A percentile compares a stretch with the other conserved stretches of the same genome.
Conservation (phyloP, 768 basidiomycete genomes). For the Daedaleopsis sinensis region DNA sequence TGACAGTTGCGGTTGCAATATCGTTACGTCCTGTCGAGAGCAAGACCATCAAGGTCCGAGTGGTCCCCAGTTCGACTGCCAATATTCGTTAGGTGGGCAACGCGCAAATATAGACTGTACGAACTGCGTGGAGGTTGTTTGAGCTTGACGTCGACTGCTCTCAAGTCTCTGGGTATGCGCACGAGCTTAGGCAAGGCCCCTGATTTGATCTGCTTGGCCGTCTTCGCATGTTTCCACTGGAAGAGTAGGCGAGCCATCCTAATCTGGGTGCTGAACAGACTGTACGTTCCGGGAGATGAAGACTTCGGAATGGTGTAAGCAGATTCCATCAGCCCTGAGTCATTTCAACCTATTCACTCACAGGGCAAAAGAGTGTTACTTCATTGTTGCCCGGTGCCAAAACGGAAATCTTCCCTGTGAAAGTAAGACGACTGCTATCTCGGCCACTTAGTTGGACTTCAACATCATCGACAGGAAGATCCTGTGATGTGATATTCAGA, state of each 20-base stretch:
- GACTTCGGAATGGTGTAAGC: slow-evolving; percentile 47
- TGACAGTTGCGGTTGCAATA: slow-evolving; percentile 54
- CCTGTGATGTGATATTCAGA: slow-evolving; percentile 41
- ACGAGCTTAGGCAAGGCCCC: slow-evolving; percentile 49
- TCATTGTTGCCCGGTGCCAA: slow-evolving; percentile 62
- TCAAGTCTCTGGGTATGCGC: slow-evolving; percentile 61
- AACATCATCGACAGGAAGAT: slow-evolving; percentile 63
- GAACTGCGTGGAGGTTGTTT: slow-evolving; percentile 50
- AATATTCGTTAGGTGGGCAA: background rate
- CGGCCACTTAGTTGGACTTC: slow-evolving; percentile 61
- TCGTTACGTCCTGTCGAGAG: slow-evolving; percentile 74
- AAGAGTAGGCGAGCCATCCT: slow-evolving; percentile 65
- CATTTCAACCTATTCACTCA: slow-evolving; percentile 40
- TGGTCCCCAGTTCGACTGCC: slow-evolving; percentile 67
- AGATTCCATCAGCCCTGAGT: background rate
- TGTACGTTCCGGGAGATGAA: slow-evolving; percentile 67
- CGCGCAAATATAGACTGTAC: slow-evolving; percentile 19
- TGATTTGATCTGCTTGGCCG: slow-evolving; percentile 16
- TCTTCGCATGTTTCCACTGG: slow-evolving; percentile 54
- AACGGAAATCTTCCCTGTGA: slow-evolving; percentile 42
- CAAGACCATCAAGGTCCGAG: slow-evolving; percentile 54
- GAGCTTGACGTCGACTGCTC: slow-evolving; percentile 65
- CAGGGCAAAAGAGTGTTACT: slow-evolving; percentile 70
- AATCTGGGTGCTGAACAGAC: slow-evolving; percentile 69
- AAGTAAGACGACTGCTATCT: slow-evolving; percentile 65